Percentiles rank a stretch among this genome's conserved stretches.
phyloP scores from a whole-genome alignment of 495 filamentous ascomycete genomes.

The Xylaria telfairii region DNA sequence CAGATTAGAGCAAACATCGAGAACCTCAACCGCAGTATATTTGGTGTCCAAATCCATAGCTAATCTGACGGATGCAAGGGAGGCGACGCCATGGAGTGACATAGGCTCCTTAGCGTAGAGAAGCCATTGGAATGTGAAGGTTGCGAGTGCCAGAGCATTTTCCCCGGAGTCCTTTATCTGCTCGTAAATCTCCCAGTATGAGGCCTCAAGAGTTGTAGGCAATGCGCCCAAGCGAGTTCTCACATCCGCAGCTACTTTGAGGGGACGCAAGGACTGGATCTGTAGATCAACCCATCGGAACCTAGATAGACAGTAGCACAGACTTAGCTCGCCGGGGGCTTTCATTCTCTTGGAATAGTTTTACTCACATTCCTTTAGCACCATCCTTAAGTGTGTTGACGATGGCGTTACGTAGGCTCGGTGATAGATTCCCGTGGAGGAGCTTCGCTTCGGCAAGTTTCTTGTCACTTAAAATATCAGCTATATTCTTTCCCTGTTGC shows the following conservation, averaged over 20 bases:
- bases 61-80: neutral
- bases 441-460: neutral
- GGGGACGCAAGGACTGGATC: slow-evolving; percentile 18
- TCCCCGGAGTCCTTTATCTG: slow-evolving; percentile 7
- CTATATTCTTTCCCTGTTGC: no score
- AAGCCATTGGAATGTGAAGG: slow-evolving; percentile 26
- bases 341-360: neutral
- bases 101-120: slow-evolving; percentile 21
- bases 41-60: neutral
- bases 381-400: neutral
- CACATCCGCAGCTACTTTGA: slow-evolving; percentile 22
- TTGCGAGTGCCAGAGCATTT: slow-evolving; percentile 18
- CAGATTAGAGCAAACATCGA: neutral
- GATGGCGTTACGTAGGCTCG: neutral
- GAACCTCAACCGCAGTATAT: neutral
- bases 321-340: neutral
- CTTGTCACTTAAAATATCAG: neutral
- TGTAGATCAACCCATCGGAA: slow-evolving; percentile 26
- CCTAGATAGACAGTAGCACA: slow-evolving; percentile 1
- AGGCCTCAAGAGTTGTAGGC: neutral
- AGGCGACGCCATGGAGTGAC: slow-evolving; percentile 6
- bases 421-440: neutral
- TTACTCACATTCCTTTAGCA: neutral
- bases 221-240: slow-evolving; percentile 15
- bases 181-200: neutral